phyloP scores from a whole-genome alignment of 2,329 filamentous ascomycete genomes.

The Nemania bipapillata region DNA sequence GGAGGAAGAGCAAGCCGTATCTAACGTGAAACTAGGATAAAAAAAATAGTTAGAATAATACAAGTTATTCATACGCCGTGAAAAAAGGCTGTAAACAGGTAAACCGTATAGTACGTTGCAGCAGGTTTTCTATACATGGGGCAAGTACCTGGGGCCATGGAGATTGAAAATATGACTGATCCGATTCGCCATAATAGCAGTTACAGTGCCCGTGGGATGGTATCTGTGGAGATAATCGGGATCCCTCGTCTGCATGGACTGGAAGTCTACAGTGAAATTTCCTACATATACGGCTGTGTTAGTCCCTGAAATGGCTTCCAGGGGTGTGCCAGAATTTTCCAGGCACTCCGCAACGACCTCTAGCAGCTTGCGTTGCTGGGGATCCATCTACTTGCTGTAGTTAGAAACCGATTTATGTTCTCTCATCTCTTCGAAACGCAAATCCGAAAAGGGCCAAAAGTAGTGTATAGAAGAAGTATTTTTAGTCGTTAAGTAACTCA shows the following conservation, averaged over 20 bases:
- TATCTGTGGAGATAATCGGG: slow-evolving; percentile 44
- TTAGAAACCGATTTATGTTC: no score
- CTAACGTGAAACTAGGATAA: slow-evolving; percentile 38
- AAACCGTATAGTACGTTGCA: slow-evolving; percentile 19
- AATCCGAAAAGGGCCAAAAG: no score
- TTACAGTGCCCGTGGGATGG: slow-evolving; percentile 44
- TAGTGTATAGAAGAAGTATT: no score
- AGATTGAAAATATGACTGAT: slow-evolving; percentile 23
- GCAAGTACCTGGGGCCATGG: slow-evolving; percentile 50
- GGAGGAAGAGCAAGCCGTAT: slow-evolving; percentile 52
- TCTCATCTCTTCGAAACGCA: no score
- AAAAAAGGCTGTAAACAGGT: background rate
- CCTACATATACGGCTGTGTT: slow-evolving; percentile 44
- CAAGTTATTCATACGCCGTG: background rate
- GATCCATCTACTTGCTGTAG: slow-evolving; percentile 40
- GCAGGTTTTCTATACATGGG: slow-evolving; percentile 50
- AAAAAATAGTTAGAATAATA: slow-evolving; percentile 28
- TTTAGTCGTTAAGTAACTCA: background rate
- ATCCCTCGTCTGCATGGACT: slow-evolving; percentile 38
- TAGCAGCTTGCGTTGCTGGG: slow-evolving; percentile 50
- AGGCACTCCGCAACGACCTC: slow-evolving; percentile 53
- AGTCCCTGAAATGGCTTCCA: slow-evolving; percentile 29
- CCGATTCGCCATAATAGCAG: background rate
- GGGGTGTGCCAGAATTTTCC: slow-evolving; percentile 34
- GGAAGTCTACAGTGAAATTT: slow-evolving; percentile 44